Evolutionary conservation across 306 rosid species (phyloP), one percentile per base, ranked within the genome.

Genomic region (Glycine tomentella): DNA sequence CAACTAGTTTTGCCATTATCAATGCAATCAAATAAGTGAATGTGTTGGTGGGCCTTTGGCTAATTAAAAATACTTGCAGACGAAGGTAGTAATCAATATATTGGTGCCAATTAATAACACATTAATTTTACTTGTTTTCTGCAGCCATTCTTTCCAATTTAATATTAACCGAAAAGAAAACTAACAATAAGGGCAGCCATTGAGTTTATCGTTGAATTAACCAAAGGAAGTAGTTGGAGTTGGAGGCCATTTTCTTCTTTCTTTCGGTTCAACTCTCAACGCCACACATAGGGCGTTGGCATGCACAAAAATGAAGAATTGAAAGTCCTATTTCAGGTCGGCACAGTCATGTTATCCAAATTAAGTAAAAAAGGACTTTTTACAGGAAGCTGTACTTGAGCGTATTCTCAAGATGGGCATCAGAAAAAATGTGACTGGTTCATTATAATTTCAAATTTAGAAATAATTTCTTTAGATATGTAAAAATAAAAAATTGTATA

Each of bases 211-310:
- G 7, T 53, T 45, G 69, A 48, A 62, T 51, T 50, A 58, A 70
- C 59, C 76, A 72, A 66, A 83, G 66, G 42, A 76, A 57, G 66
- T 56, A 75, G 87, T 83, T 82, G 79, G 78, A 7, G 66, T 53
- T 53, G 59, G 46, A 5, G 16, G 74, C 7, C 13, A 50, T 16
- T 74, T 56, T 70, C 31, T 46, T 70, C 10, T 25, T 49, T 76
- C 12, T 33, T 50, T 9, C 6, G 74, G 40, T 64, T 77, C 53
- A 77, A 20, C 61, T 15, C 10, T n/a, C 80, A 25, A 76, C 44
- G 4, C 53, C 55, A 12, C 34, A 10, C 31, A 25, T 25, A 25
- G 31, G 31, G 2, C 31, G 31, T 25, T 25, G 31, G 31, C 31
- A 25, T 25, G 31, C 31, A 25, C 31, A 25, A 25, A 38, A 38